These are phyloP conservation scores for Pestalotiopsis sp. DNA, from an alignment of 2,329 filamentous ascomycete genomes.

Conservation along the genomic window DNA sequence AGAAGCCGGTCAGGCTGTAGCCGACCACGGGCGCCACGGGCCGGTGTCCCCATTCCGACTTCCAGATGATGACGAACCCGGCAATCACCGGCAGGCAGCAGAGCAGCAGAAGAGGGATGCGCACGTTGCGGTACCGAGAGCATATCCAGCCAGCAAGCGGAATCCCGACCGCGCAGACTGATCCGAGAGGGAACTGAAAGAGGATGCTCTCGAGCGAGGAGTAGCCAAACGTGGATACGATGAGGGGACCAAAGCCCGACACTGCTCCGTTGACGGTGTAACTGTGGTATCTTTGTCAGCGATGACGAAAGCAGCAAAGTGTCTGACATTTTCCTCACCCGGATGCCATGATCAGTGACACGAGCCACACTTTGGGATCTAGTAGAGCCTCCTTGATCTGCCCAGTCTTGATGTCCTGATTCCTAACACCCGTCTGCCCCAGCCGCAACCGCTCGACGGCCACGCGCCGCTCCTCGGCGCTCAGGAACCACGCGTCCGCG, in stretches of 20 bases:
- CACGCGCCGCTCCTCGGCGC: slow-evolving; percentile 61
- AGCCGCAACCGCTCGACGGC: slow-evolving; percentile 64
- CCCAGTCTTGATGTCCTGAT: slow-evolving; percentile 57
- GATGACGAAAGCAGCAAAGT: too few species aligned
- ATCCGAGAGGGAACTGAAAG: slow-evolving; percentile 75
- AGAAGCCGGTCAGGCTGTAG: slow-evolving; percentile 73
- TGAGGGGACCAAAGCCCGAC: slow-evolving; percentile 70
- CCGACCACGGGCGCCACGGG: slow-evolving; percentile 69
- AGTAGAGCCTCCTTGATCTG: slow-evolving; percentile 61
- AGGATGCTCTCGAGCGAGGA: slow-evolving; percentile 65
- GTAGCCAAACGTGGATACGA: slow-evolving; percentile 72
- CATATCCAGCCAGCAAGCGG: slow-evolving; percentile 67
- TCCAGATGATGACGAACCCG: slow-evolving; percentile 76
- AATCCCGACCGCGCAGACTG: slow-evolving; percentile 66
- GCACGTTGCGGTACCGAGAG: slow-evolving; percentile 60
- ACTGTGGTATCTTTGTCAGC: too few species aligned
- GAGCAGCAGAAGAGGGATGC: slow-evolving; percentile 63
- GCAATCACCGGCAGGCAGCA: slow-evolving; percentile 76
- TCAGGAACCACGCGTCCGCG: slow-evolving; percentile 69
- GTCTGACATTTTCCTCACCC: slow-evolving; percentile 32
- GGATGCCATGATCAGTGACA: slow-evolving; percentile 69
- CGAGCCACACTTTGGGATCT: slow-evolving; percentile 65
- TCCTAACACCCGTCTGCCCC: slow-evolving; percentile 65
- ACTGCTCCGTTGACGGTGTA: slow-evolving; percentile 75
- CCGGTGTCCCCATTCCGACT: slow-evolving; percentile 62